These are phyloP conservation scores for Cercospora sp. DNA, from an alignment of 2,329 filamentous ascomycete genomes.

Conservation along the genomic window DNA sequence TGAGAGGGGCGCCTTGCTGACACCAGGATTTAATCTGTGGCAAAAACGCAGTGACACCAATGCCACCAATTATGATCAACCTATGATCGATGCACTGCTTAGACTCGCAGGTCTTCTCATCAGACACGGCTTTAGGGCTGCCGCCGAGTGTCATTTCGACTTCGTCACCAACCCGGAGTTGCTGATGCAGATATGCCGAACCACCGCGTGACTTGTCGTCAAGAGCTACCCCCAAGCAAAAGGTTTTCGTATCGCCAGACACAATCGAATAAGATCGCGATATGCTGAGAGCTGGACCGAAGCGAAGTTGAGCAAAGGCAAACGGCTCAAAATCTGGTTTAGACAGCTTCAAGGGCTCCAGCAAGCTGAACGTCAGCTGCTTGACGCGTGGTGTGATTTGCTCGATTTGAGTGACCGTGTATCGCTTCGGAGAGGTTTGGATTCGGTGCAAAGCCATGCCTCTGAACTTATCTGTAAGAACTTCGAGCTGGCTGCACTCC, in stretches of 20 bases:
- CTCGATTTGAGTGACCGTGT: slow-evolving; percentile 5
- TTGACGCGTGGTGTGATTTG: slow-evolving; percentile 15
- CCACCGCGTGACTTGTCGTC: slow-evolving; percentile 60
- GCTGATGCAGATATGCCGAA: slow-evolving; percentile 59
- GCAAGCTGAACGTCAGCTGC: slow-evolving; percentile 17
- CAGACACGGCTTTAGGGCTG: slow-evolving; percentile 24
- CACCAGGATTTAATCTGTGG: slow-evolving; percentile 46
- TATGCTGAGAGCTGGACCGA: slow-evolving; percentile 57
- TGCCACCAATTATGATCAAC: slow-evolving; percentile 64
- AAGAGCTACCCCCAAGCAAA: slow-evolving; percentile 62
- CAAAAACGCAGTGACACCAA: slow-evolving; percentile 67
- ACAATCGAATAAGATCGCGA: slow-evolving; percentile 62
- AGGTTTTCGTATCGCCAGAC: slow-evolving; percentile 50
- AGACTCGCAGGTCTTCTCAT: slow-evolving; percentile 6
- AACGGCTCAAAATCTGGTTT: slow-evolving; percentile 46
- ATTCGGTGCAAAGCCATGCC: slow-evolving; percentile 33
- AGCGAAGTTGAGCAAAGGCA: slow-evolving; percentile 58
- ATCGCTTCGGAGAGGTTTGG: slow-evolving; percentile 38
- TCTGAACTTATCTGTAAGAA: slow-evolving; percentile 19
- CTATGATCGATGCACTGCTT: slow-evolving; percentile 55
- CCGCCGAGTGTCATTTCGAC: slow-evolving; percentile 45
- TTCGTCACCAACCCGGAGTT: slow-evolving; percentile 50
- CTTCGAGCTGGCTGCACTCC: slow-evolving; percentile 47
- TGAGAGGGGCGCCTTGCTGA: slow-evolving; percentile 43
- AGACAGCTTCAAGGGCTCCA: not conserved